Base-by-base conservation (phyloP, 2,329 filamentous ascomycete species). In the Ceratocystis colombiana region DNA sequence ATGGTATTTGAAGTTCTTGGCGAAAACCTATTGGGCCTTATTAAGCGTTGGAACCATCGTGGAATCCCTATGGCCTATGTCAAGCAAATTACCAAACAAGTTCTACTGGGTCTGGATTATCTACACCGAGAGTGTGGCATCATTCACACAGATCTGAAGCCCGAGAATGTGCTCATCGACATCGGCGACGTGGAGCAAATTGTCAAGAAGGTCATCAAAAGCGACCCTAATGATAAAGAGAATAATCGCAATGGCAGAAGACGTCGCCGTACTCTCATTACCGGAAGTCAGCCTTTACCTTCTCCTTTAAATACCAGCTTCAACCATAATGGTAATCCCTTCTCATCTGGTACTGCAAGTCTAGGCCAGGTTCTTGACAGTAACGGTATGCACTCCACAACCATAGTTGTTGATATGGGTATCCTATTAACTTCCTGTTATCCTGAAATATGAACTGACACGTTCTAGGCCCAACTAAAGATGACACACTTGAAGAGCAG, bases 1-100 rank as follows among this genome's bases (percentile, higher is more conserved):
- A 97, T 99, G 93, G 94, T 99, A 6, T 99, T 99, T 72, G 94
- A 99, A 76, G 94, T 99, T 2, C 78, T 99, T 66, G 94, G 94
- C 65, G 92, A 97, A 81, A 97, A 97, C 74, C 77, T 97, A 70
- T 79, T 97, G 64, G 93, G 94, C 30, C 78, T 99, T 74, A 96
- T 99, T 81, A 97, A 97, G 84, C 87, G 90, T 72, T 97, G 93
- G 92, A 96, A 97, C 75, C 94, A 97, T 76, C 85, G 94, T 68
- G 94, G 94, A 62, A 97, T 99, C 67, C 94, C 94, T 55, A 96
- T 96, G 87, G 84, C 90, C 17, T 82, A 99, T 15, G 94, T 97
- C 74, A 96, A 96, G 80, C 94, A 97, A 76, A 99, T 99, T 76
- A 95, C 94, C 37, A 97, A 97, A 77, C 94, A 99, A 78, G 94